These are phyloP conservation scores for Alternaria sp. DNA, from an alignment of 2,329 filamentous ascomycete species.

Conservation along the genomic window DNA sequence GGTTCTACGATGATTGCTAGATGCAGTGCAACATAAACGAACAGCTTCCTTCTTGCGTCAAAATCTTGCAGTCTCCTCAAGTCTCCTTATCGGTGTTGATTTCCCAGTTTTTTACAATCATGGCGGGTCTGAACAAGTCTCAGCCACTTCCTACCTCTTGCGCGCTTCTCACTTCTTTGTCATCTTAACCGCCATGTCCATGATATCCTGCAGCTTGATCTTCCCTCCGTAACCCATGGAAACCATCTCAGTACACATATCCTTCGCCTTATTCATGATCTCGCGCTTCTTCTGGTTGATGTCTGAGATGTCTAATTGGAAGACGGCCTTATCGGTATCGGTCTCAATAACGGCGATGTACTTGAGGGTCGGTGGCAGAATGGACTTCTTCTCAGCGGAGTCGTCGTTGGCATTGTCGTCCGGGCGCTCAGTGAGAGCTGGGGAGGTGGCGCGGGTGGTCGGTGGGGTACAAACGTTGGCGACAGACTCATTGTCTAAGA, in stretches of 20 bases:
- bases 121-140: background rate
- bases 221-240: background rate
- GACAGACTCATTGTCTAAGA: background rate
- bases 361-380: background rate
- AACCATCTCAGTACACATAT: background rate
- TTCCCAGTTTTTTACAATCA: background rate
- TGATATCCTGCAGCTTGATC: background rate
- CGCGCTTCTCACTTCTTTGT: background rate
- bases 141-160: background rate
- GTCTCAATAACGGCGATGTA: conserved; percentile 6
- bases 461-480: background rate
- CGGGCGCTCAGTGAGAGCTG: background rate
- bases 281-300: background rate
- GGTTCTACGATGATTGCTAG: background rate
- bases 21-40: background rate
- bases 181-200: background rate
- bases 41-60: background rate
- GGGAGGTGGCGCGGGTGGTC: background rate
- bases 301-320: background rate
- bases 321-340: background rate
- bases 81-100: background rate
- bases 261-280: background rate
- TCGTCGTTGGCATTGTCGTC: background rate
- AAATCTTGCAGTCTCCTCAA: background rate
- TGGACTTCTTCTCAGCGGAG: background rate